phyloP scores from a whole-genome alignment of 2,329 filamentous ascomycete species.

The Paramyrothecium sp. region DNA sequence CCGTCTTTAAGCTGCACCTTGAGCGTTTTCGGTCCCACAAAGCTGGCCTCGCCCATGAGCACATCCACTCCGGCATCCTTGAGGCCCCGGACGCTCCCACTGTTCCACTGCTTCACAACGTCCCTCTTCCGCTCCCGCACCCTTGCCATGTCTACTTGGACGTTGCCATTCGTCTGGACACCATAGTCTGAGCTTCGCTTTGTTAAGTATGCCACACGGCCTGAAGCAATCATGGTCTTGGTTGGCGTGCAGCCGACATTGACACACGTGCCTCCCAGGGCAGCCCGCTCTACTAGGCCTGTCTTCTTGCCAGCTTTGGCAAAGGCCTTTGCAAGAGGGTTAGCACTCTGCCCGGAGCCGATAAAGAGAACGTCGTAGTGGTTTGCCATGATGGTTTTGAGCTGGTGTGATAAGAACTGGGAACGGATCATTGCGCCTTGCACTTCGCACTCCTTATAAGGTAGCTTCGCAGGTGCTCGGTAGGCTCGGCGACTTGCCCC shows the following conservation, averaged over 20 bases:
- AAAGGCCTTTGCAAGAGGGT: constrained; percentile 46
- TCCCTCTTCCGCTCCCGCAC: constrained; percentile 51
- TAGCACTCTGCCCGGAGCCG: constrained; percentile 52
- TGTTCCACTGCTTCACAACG: constrained; percentile 49
- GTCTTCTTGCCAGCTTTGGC: constrained; percentile 41
- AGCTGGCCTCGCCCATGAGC: constrained; percentile 42
- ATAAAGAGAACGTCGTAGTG: constrained; percentile 39
- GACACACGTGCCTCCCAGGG: constrained; percentile 52
- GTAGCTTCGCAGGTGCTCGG: not conserved
- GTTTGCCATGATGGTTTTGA: constrained; percentile 12
- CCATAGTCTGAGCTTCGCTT: constrained; percentile 43
- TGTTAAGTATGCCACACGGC: constrained; percentile 44
- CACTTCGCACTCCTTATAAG: not conserved
- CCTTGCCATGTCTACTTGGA: constrained; percentile 44
- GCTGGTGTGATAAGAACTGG: not conserved
- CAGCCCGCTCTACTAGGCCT: constrained; percentile 43
- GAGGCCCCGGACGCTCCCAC: constrained; percentile 43
- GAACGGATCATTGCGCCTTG: not conserved
- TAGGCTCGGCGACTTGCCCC: not conserved
- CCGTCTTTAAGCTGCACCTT: constrained; percentile 28
- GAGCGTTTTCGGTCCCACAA: constrained; percentile 37
- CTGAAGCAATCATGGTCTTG: constrained; percentile 55
- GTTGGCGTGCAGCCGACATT: constrained; percentile 57
- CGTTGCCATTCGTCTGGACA: constrained; percentile 27
- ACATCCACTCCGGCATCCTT: constrained; percentile 40